Evolutionary conservation across 257 asterid species (phyloP).

Genomic region (Perilla frutescens): DNA sequence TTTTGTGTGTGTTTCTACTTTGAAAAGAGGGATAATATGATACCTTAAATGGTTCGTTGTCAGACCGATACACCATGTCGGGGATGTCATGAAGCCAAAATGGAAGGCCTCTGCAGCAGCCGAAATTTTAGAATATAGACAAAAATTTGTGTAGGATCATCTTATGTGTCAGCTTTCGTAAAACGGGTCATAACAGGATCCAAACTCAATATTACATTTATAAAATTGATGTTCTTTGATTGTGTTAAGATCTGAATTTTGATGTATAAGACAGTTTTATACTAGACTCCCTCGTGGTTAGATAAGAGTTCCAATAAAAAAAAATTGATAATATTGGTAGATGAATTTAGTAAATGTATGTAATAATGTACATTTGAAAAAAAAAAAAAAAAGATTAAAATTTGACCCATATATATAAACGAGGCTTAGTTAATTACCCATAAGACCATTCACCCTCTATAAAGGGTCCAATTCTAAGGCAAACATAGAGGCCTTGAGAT

Average conservation of each 20-base stretch:
- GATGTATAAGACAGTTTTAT: no score
- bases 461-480: slow-evolving; percentile 85
- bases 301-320: no score
- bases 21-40: not conserved
- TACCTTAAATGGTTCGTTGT: slow-evolving; percentile 86
- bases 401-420: no score
- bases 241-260: no score
- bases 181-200: no score
- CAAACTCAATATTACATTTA: no score
- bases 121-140: not conserved
- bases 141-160: no score
- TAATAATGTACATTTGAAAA: not conserved
- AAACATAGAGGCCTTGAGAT: slow-evolving; percentile 79
- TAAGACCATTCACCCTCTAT: slow-evolving; percentile 88
- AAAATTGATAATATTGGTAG: no score
- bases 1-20: no score
- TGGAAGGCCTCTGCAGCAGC: slow-evolving; percentile 68
- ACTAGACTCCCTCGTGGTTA: no score
- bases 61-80: slow-evolving; percentile 62
- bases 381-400: not conserved
- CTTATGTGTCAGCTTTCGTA: no score
- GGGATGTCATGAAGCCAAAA: slow-evolving; percentile 93
- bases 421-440: slow-evolving; percentile 57
- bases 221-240: no score
- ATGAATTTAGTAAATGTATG: not conserved